phyloP scores from a whole-genome alignment of 345 rosid species.

The Eucalyptus erythrocorys region DNA sequence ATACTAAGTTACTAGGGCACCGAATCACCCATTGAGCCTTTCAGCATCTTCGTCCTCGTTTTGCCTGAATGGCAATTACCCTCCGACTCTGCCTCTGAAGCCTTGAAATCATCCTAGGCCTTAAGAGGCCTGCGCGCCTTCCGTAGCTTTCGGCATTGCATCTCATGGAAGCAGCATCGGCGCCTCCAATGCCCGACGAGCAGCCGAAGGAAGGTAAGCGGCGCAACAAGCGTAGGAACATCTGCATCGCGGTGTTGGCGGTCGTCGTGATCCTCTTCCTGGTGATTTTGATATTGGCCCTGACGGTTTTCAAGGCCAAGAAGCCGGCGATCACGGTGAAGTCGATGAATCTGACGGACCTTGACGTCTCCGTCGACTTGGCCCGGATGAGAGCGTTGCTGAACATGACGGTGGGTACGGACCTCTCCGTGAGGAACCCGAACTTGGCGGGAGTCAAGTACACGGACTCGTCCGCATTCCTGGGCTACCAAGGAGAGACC shows the following conservation, averaged over 20 bases:
- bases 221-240: slow-evolving; percentile 7
- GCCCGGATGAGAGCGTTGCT: slow-evolving; percentile 8
- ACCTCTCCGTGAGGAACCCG: slow-evolving; percentile 43
- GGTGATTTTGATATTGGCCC: slow-evolving; percentile 25
- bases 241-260: slow-evolving; percentile 12
- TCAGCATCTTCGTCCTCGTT: background rate
- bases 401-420: slow-evolving; percentile 37
- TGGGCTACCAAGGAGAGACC: slow-evolving; percentile 39
- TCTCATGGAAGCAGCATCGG: background rate
- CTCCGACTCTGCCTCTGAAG: background rate
- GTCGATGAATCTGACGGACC: slow-evolving; percentile 18
- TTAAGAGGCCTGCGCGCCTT: background rate
- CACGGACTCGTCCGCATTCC: slow-evolving; percentile 9
- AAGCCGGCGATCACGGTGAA: slow-evolving; percentile 21
- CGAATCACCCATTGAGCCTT: background rate
- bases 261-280: slow-evolving; percentile 6
- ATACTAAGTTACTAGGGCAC: background rate
- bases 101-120: background rate
- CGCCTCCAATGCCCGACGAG: background rate
- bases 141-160: background rate
- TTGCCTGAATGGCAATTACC: background rate
- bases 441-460: slow-evolving; percentile 50
- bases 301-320: slow-evolving; percentile 69
- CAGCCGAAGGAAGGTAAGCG: background rate
- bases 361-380: slow-evolving; percentile 10